These are phyloP conservation scores for Spizellomyces punctatus DNA, from an alignment of 192 early-diverging fungal genomes.

Conservation along the genomic window DNA sequence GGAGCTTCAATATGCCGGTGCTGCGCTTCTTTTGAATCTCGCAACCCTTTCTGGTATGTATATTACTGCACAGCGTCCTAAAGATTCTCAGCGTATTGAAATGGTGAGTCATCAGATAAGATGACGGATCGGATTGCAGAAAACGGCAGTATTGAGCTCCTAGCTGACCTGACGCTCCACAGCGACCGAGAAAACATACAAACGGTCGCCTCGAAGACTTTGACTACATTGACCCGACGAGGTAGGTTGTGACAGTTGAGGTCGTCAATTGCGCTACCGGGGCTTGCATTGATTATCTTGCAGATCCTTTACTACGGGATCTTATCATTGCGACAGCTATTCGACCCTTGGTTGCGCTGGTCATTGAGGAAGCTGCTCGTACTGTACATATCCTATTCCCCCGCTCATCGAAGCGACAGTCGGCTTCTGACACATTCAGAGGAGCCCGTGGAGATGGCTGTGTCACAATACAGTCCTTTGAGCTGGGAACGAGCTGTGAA, in stretches of 20 bases:
- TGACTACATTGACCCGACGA: conserved; percentile 38
- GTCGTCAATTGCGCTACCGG: neutral
- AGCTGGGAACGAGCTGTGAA: no score
- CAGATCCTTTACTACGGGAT: conserved; percentile 12
- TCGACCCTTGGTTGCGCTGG: neutral
- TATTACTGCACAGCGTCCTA: neutral
- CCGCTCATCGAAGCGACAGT: neutral
- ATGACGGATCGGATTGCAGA: conserved; percentile 24
- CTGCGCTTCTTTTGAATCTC: conserved; percentile 53
- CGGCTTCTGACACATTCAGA: neutral
- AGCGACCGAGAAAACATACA: conserved; percentile 37
- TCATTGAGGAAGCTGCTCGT: neutral
- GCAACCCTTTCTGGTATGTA: conserved; percentile 47
- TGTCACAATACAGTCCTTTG: neutral
- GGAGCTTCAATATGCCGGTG: conserved; percentile 57
- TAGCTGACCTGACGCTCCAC: conserved; percentile 28
- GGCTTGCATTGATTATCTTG: no score
- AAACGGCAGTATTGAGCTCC: conserved; percentile 26
- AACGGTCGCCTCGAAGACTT: conserved; percentile 43
- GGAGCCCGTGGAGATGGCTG: neutral
- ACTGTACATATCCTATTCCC: neutral
- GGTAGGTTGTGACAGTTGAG: conserved; percentile 26
- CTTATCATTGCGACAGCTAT: conserved; percentile 5
- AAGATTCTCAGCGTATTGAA: conserved; percentile 4
- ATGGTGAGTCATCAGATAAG: neutral